Evolutionary conservation across 2,329 filamentous ascomycete species (phyloP).

Genomic region (Diaporthe amygdali): DNA sequence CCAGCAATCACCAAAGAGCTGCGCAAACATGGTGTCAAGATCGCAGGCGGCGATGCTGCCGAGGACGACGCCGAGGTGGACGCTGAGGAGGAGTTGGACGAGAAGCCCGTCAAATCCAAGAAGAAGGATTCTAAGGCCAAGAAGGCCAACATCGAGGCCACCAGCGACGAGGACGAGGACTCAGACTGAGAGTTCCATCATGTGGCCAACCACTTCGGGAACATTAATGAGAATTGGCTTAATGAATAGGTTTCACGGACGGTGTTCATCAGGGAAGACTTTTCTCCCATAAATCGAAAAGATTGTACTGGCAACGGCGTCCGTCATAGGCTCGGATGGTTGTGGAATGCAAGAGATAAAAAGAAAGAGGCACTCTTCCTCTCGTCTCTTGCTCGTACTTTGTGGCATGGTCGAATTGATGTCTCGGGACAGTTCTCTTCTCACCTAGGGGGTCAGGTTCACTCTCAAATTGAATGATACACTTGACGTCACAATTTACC

Average conservation of each 20-base stretch:
- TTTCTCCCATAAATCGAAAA: background rate
- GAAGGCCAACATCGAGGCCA: constrained; percentile 68
- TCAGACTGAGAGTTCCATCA: background rate
- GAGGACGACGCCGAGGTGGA: constrained; percentile 38
- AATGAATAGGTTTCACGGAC: background rate
- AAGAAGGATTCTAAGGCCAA: constrained; percentile 36
- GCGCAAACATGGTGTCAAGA: constrained; percentile 49
- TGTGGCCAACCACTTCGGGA: background rate
- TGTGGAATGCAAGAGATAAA: too few relatives aligned
- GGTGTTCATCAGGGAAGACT: background rate
- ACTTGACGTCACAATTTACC: too few relatives aligned
- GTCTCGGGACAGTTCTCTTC: too few relatives aligned
- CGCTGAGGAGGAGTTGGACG: constrained; percentile 29
- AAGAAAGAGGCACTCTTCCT: too few relatives aligned
- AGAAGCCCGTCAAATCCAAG: constrained; percentile 30
- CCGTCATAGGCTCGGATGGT: background rate
- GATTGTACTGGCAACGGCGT: background rate
- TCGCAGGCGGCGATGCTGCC: constrained; percentile 37
- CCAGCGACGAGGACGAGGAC: constrained; percentile 63
- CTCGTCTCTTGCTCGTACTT: too few relatives aligned
- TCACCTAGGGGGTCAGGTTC: too few relatives aligned
- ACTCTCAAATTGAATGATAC: too few relatives aligned
- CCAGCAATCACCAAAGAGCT: constrained; percentile 65
- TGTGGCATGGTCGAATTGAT: too few relatives aligned
- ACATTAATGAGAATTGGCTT: background rate